Percentiles rank a stretch among this genome's conserved stretches.
phyloP scores from a whole-genome alignment of 1,284 basidiomycete genomes.

The Rugosomyces carneus region DNA sequence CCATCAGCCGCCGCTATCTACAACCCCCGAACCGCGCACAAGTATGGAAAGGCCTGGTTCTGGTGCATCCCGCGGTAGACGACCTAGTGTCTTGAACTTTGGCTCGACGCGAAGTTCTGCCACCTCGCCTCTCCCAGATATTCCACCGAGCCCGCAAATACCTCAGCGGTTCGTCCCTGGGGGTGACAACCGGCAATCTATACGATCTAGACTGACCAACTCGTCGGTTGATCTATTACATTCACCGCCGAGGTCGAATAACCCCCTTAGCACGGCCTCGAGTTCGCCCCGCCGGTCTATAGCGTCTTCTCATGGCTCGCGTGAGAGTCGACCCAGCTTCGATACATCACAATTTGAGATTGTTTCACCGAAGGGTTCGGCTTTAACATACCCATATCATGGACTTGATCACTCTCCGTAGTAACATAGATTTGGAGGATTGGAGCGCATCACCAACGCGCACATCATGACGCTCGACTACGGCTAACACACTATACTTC shows the following conservation, averaged over 20 bases:
- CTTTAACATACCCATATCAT: constrained; percentile 35
- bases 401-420: constrained; percentile 25
- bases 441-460: not conserved
- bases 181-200: constrained; percentile 22
- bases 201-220: constrained; percentile 26
- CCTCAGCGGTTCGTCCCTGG: constrained; percentile 33
- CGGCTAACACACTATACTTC: not conserved
- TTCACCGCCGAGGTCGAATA: constrained; percentile 20
- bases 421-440: not conserved
- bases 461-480: not conserved
- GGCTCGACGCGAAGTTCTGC: constrained; percentile 27
- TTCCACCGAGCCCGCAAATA: constrained; percentile 41
- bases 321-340: constrained; percentile 35
- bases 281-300: constrained; percentile 28
- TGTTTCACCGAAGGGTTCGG: constrained; percentile 36
- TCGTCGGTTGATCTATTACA: constrained; percentile 31
- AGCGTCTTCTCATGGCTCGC: constrained; percentile 31
- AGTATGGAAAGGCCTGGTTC: constrained; percentile 25
- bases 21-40: constrained; percentile 19
- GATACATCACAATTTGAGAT: constrained; percentile 46
- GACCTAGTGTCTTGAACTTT: constrained; percentile 31
- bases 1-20: constrained; percentile 5
- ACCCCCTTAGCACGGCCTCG: constrained; percentile 19
- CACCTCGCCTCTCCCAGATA: constrained; percentile 28
- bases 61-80: constrained; percentile 19